Base-by-base conservation (phyloP, 306 rosid genomes). In the Begonia masoniana region DNA sequence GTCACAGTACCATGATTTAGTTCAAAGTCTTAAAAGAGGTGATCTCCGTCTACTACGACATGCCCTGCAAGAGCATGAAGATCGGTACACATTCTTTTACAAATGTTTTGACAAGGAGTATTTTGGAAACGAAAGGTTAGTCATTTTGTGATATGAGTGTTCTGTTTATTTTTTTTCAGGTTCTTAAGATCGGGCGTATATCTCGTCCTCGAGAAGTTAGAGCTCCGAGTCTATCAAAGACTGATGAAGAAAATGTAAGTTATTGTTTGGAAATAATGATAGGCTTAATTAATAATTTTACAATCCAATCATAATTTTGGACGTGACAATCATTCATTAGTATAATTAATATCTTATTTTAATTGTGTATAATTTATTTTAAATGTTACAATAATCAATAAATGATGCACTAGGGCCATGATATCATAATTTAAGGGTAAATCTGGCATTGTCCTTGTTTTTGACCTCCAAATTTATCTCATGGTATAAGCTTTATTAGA, bases 181-280 rank as follows among this genome's bases (percentile, higher is more conserved):
- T 91, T 86, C 83, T 77, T 91, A 71, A 81, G 92, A 72, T 91
- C 96, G 39, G 99, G 99, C 41, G 99, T 91, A 16, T 86, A 83
- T 79, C 94, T 91, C 49, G 99, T 91, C 68, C 80, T 91, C 8
- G 99, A 91, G 70, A 91, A 91, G 79, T 73, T 91, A 66, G 99
- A 91, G 75, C 99, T 91, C 55, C 99, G 86, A 71, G 92, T 83
- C 24, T 83, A 86, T 76, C 99, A 86, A 82, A 83, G 96, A 74
- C 62, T 91, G 73, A 68, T 91, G 53, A 91, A 91, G 85, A 91
- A 91, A 80, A 86, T 91, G 96, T 83, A 66, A 80, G 74, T 56
- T 61, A 53, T 50, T 31, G 39, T 31, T 31, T 31, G 7, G 39
- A 31, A 31, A 0, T 31, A 31, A 7, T 31, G 1, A 31, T 7